Percentiles rank a stretch among this genome's conserved stretches.
Conservation (phyloP, 371 early-diverging fungal species). For the Furculomyces boomerangus region DNA sequence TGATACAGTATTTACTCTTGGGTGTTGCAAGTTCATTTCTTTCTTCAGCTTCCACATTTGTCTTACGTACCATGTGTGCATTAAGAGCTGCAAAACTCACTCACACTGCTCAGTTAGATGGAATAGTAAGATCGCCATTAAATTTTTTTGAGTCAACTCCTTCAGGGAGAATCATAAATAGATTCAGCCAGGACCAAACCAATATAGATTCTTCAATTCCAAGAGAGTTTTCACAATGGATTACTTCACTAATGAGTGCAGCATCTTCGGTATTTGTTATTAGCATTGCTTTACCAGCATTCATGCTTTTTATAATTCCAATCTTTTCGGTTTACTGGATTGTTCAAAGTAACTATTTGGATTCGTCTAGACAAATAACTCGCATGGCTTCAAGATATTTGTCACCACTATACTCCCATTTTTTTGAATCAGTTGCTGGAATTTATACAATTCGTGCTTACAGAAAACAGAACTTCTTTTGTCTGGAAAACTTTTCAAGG, state of each 20-base stretch:
- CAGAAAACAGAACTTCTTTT: not conserved
- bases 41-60: constrained; percentile 43
- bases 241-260: not conserved
- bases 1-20: constrained; percentile 41
- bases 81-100: not conserved
- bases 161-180: constrained; percentile 17
- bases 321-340: constrained; percentile 13
- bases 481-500: not conserved
- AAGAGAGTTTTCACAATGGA: not conserved
- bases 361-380: constrained; percentile 40
- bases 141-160: constrained; percentile 18
- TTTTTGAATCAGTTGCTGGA: constrained; percentile 37
- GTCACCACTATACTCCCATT: constrained; percentile 35
- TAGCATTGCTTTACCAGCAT: constrained; percentile 21
- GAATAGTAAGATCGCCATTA: constrained; percentile 16
- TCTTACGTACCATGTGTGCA: constrained; percentile 37
- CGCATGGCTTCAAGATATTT: constrained; percentile 38
- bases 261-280: constrained; percentile 5
- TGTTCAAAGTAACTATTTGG: constrained; percentile 25
- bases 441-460: constrained; percentile 27
- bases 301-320: constrained; percentile 22
- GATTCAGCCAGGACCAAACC: constrained; percentile 36
- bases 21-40: constrained; percentile 44
- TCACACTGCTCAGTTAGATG: constrained; percentile 8
- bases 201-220: constrained; percentile 27